These are phyloP conservation scores for Colletotrichum tabaci DNA, from an alignment of 2,329 filamentous ascomycete species.

Conservation along the genomic window DNA sequence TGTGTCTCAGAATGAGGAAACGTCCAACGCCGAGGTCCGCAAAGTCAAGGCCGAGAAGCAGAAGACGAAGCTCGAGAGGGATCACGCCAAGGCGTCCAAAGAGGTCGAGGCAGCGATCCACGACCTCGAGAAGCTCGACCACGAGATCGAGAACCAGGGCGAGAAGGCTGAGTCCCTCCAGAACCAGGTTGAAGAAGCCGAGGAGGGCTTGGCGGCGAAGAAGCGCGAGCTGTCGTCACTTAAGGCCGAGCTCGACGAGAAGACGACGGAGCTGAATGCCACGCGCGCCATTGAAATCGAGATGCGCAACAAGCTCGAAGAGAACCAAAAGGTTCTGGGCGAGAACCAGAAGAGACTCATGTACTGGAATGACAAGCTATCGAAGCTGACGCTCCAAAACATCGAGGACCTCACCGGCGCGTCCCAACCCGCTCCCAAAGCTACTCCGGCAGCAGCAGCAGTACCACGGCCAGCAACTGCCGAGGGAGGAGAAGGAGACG, in stretches of 20 bases:
- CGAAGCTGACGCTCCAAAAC: conserved; percentile 87
- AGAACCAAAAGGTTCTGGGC: conserved; percentile 88
- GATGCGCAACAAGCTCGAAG: conserved; percentile 98
- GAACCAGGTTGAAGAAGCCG: conserved; percentile 83
- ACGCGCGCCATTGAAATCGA: conserved; percentile 94
- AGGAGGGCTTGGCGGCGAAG: conserved; percentile 82
- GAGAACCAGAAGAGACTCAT: conserved; percentile 89
- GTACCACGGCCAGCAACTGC: neutral
- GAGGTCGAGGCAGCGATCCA: conserved; percentile 80
- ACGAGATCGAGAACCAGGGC: conserved; percentile 83
- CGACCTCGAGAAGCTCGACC: conserved; percentile 84
- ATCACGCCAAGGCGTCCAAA: conserved; percentile 81
- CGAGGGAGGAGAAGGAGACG: conserved; percentile 44
- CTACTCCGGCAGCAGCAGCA: conserved; percentile 21
- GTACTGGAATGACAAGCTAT: conserved; percentile 92
- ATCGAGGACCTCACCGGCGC: conserved; percentile 75
- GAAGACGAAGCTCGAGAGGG: conserved; percentile 87
- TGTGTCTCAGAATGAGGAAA: conserved; percentile 82
- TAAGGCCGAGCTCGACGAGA: conserved; percentile 90
- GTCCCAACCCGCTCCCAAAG: conserved; percentile 46
- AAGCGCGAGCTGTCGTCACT: conserved; percentile 84
- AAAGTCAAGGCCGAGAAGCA: conserved; percentile 96
- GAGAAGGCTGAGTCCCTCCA: conserved; percentile 81
- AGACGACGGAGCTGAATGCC: conserved; percentile 87
- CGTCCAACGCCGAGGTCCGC: conserved; percentile 88